These are phyloP conservation scores for Pseudogymnoascus sp. DNA, from an alignment of 2,329 filamentous ascomycete species.

Conservation along the genomic window DNA sequence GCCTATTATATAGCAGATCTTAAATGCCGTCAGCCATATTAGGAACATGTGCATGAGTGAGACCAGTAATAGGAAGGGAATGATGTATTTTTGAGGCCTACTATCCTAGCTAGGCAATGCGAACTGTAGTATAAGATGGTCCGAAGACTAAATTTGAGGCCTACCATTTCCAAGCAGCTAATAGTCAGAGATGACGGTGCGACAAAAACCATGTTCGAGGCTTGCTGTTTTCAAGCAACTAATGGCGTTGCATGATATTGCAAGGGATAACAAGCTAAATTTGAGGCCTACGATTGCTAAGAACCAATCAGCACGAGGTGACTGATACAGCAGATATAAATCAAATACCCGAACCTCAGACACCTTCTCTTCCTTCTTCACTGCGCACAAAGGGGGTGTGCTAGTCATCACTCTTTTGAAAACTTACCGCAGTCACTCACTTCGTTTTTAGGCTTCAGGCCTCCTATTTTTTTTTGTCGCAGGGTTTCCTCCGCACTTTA, in stretches of 20 bases:
- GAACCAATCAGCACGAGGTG: not conserved
- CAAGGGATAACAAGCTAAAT: not conserved
- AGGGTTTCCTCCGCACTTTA: not conserved
- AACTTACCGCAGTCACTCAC: not conserved
- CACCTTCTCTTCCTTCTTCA: not conserved
- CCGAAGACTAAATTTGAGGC: not conserved
- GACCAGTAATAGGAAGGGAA: not conserved
- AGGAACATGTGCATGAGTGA: not conserved
- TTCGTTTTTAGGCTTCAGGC: not conserved
- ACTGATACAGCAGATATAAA: not conserved
- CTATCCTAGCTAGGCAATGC: not conserved
- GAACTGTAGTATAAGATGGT: not conserved
- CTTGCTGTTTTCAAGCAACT: not conserved
- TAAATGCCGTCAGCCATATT: not conserved
- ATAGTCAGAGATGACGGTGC: not conserved
- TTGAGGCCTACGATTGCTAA: not conserved
- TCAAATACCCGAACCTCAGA: not conserved
- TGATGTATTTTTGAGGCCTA: not conserved
- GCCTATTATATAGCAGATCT: not conserved
- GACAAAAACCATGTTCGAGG: not conserved
- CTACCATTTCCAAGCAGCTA: not conserved
- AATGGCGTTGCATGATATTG: not conserved
- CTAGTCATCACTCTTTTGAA: not conserved
- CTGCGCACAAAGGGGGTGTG: not conserved
- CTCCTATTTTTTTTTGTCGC: not conserved